phyloP scores from a whole-genome alignment of 148 eudicot genomes.

The Vaccinium corymbosum region DNA sequence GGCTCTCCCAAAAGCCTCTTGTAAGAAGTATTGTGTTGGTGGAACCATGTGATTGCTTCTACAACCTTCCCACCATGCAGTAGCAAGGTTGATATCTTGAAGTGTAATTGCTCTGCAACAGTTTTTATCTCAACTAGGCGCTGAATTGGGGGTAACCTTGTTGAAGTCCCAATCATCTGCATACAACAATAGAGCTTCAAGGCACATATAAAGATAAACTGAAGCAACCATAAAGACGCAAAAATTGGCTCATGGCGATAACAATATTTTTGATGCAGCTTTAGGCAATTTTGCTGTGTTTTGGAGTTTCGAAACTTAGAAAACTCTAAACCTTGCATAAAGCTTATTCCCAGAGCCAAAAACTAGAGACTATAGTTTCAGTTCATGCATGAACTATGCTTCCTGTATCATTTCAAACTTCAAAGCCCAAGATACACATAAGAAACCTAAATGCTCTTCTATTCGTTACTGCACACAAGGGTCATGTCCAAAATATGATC shows the following conservation, averaged over 20 bases:
- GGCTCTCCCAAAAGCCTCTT: conserved; percentile 68
- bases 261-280: neutral
- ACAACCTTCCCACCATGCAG: conserved; percentile 86
- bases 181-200: conserved; percentile 10
- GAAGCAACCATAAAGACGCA: neutral
- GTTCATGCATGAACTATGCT: neutral
- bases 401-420: neutral
- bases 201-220: neutral
- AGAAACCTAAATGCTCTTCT: neutral
- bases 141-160: conserved; percentile 87
- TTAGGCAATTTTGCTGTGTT: conserved; percentile 5
- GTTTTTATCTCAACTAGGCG: conserved; percentile 89
- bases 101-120: conserved; percentile 88
- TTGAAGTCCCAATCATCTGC: conserved; percentile 92
- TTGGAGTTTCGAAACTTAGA: neutral
- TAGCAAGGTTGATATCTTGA: conserved; percentile 85
- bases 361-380: neutral
- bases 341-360: neutral
- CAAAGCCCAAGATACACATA: neutral
- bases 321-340: neutral
- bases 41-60: conserved; percentile 92
- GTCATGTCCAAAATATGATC: neutral
- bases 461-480: neutral
- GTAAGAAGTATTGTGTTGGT: conserved; percentile 67
- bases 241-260: neutral